Evolutionary conservation across 2,329 filamentous ascomycete genomes (phyloP).

Genomic region (Trichoderma oligosporum): DNA sequence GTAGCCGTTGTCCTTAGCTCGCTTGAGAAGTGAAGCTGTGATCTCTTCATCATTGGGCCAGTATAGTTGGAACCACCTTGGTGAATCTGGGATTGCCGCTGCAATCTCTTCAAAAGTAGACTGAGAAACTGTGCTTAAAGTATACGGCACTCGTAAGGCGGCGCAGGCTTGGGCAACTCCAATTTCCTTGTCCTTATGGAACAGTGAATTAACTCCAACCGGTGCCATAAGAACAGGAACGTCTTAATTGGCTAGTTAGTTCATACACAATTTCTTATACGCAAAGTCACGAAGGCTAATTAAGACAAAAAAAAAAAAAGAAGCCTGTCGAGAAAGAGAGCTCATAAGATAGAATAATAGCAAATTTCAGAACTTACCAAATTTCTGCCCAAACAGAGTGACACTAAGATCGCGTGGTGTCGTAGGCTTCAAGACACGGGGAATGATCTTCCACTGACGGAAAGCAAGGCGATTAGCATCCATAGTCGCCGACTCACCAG

Average conservation of each 20-base stretch:
- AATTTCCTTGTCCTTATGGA: conserved; percentile 62
- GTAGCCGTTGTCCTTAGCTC: conserved; percentile 61
- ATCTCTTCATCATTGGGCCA: conserved; percentile 65
- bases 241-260: conserved; percentile 27
- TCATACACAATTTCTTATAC: not conserved
- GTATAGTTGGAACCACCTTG: conserved; percentile 72
- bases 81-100: conserved; percentile 51
- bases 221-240: conserved; percentile 57
- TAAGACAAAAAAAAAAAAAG: too few relatives aligned
- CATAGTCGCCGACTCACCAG: conserved; percentile 58
- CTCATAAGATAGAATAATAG: too few relatives aligned
- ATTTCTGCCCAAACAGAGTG: conserved; percentile 49
- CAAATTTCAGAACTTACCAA: too few relatives aligned
- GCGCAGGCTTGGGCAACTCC: conserved; percentile 61
- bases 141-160: conserved; percentile 60
- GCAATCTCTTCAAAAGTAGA: conserved; percentile 65
- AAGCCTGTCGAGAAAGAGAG: too few relatives aligned
- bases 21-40: conserved; percentile 58
- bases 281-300: too few relatives aligned
- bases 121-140: conserved; percentile 61
- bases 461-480: conserved; percentile 58
- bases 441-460: conserved; percentile 49
- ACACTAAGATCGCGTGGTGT: conserved; percentile 46
- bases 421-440: conserved; percentile 47
- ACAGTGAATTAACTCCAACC: conserved; percentile 64